A percentile compares a stretch with the other conserved stretches of the same genome.
These are phyloP conservation scores for Diaporthe citrichinensis DNA, from an alignment of 2,329 filamentous ascomycete genomes.

Conservation along the genomic window DNA sequence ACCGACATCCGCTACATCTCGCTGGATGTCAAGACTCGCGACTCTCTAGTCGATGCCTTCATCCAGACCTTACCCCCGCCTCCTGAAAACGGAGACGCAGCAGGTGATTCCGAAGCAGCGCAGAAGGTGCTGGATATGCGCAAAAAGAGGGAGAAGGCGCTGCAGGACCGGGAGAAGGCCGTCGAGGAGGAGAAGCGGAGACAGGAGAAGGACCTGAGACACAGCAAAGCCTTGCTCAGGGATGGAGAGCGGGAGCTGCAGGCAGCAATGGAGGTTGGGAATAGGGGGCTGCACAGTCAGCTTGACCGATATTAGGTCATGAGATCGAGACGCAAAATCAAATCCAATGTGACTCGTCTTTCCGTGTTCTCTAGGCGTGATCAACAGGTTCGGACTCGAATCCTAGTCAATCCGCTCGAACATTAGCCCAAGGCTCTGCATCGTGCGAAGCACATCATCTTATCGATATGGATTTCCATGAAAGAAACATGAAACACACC, in stretches of 20 bases:
- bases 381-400: not conserved
- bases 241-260: conserved; percentile 79
- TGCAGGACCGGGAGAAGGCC: conserved; percentile 73
- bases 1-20: conserved; percentile 79
- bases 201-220: conserved; percentile 71
- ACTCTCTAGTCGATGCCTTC: conserved; percentile 76
- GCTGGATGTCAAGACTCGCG: conserved; percentile 71
- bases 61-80: conserved; percentile 74
- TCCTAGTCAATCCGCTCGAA: not conserved
- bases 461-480: not conserved
- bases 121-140: conserved; percentile 65
- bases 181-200: conserved; percentile 75
- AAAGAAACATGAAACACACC: not conserved
- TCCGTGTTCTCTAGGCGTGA: not conserved
- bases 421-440: not conserved
- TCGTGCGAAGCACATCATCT: not conserved
- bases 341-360: not conserved
- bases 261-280: conserved; percentile 77
- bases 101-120: conserved; percentile 66
- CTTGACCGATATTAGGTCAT: conserved; percentile 49
- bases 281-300: conserved; percentile 75
- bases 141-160: conserved; percentile 74
- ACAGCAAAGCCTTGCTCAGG: conserved; percentile 71
- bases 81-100: conserved; percentile 58
- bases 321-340: not conserved